Percentiles rank a stretch among this genome's conserved stretches.
These are phyloP conservation scores for Hibiscus tridactylites DNA, from an alignment of 345 rosid species.

Conservation along the genomic window DNA sequence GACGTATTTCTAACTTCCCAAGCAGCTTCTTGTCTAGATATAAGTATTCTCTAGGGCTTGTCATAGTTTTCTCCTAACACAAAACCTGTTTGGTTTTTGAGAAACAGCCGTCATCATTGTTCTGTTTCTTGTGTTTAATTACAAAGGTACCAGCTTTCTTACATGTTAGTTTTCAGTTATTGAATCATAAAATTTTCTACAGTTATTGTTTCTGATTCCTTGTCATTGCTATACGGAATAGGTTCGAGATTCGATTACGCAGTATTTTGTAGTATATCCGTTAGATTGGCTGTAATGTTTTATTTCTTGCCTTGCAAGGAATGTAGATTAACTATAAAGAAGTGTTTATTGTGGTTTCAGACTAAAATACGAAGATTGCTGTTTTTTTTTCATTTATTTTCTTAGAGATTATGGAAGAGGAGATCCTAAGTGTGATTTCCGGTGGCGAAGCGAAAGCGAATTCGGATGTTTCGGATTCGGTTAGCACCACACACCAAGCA, in stretches of 20 bases:
- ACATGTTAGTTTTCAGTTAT: too few species aligned
- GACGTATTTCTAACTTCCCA: not conserved
- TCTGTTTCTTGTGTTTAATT: too few species aligned
- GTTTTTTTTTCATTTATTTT: not conserved
- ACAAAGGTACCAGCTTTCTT: too few species aligned
- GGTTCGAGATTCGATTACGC: not conserved
- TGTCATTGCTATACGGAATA: not conserved
- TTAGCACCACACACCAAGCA: slow-evolving; percentile 18
- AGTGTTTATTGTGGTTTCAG: too few species aligned
- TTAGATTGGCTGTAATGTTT: not conserved
- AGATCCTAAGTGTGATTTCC: slow-evolving; percentile 17
- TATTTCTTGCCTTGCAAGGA: not conserved
- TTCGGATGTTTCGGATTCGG: slow-evolving; percentile 31
- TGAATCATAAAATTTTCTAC: not conserved
- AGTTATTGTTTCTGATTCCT: not conserved
- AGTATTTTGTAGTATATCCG: not conserved
- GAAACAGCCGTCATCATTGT: not conserved
- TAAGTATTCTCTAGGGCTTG: not conserved
- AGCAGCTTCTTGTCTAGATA: not conserved
- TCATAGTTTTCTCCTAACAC: not conserved
- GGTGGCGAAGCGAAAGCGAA: slow-evolving; percentile 6
- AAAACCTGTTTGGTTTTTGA: not conserved
- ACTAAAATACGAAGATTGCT: too few species aligned
- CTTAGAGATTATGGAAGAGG: slow-evolving; percentile 24
- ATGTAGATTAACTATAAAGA: too few species aligned